Evolutionary conservation across 2,329 filamentous ascomycete genomes (phyloP).

Genomic region (Diplodia mutila): DNA sequence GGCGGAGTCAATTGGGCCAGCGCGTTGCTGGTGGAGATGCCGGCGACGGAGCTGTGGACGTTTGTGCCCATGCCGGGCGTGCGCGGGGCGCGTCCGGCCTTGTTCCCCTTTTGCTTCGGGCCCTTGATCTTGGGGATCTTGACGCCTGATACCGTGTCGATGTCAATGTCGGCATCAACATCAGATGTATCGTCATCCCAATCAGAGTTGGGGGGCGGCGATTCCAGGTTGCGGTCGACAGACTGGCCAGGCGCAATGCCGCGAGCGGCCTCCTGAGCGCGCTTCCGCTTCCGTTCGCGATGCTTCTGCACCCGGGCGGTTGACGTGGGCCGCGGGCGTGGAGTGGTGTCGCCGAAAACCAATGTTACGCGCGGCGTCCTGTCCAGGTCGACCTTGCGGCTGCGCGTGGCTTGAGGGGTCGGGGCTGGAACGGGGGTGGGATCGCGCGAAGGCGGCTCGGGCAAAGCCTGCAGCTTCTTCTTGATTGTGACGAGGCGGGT

Average conservation of each 20-base stretch:
- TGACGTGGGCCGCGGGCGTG: conserved; percentile 17
- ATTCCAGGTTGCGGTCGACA: conserved; percentile 48
- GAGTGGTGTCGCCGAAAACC: conserved; percentile 10
- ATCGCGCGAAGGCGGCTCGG: conserved; percentile 63
- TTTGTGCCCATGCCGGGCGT: conserved; percentile 55
- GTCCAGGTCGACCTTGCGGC: conserved; percentile 19
- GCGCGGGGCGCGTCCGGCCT: conserved; percentile 47
- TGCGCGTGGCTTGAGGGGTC: conserved; percentile 47
- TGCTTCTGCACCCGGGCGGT: conserved; percentile 26
- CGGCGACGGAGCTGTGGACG: conserved; percentile 57
- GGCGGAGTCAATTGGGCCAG: conserved; percentile 62
- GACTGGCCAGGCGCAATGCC: conserved; percentile 50
- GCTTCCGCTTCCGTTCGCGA: conserved; percentile 35
- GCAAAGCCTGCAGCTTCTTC: conserved; percentile 64
- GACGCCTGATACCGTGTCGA: conserved; percentile 23
- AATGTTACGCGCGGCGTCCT: conserved; percentile 35
- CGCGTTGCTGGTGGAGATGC: conserved; percentile 65
- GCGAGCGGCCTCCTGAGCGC: conserved; percentile 15
- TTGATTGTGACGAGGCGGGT: conserved; percentile 63
- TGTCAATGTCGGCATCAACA: conserved; percentile 6
- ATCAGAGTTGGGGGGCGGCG: conserved; percentile 19
- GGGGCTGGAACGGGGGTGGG: conserved; percentile 57
- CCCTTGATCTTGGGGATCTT: conserved; percentile 37
- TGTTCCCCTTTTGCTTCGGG: conserved; percentile 31
- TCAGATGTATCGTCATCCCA: conserved; percentile 16